These are phyloP conservation scores for Pleurotus pulmonarius DNA, from an alignment of 768 basidiomycete species.

Conservation along the genomic window DNA sequence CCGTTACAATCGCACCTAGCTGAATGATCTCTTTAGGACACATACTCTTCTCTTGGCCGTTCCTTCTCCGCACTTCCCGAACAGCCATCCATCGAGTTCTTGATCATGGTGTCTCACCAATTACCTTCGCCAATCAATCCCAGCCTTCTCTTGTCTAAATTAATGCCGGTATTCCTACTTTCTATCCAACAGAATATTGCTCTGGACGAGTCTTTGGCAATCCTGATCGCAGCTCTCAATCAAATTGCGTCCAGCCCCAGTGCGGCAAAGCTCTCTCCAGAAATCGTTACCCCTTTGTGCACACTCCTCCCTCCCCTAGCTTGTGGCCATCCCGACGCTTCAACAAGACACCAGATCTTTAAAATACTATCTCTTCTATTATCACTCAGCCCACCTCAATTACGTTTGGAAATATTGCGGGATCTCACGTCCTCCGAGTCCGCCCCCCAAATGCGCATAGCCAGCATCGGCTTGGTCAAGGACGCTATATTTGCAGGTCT, in stretches of 20 bases:
- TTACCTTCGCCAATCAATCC: constrained; percentile 11
- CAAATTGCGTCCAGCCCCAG: constrained; percentile 14
- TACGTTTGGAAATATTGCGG: constrained; percentile 52
- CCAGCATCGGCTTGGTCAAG: constrained; percentile 65
- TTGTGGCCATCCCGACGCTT: constrained; percentile 57
- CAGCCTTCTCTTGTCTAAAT: constrained; percentile 20
- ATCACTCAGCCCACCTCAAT: constrained; percentile 37
- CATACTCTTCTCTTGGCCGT: constrained; percentile 31
- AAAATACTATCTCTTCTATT: constrained; percentile 56
- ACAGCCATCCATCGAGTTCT: constrained; percentile 25
- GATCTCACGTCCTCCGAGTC: constrained; percentile 47
- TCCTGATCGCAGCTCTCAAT: constrained; percentile 41
- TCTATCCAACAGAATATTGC: constrained; percentile 51
- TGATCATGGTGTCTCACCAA: constrained; percentile 35
- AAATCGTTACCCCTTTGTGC: constrained; percentile 45
- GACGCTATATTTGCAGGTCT: constrained; percentile 58
- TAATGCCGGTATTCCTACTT: constrained; percentile 40
- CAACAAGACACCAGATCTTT: constrained; percentile 56
- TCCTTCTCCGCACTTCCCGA: constrained; percentile 10
- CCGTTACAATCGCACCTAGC: not conserved
- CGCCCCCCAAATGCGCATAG: constrained; percentile 65
- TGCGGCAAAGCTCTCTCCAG: constrained; percentile 30
- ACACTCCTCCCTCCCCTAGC: constrained; percentile 52
- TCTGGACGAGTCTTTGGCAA: constrained; percentile 58
- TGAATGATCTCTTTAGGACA: constrained; percentile 21